Evolutionary conservation across 2,329 filamentous ascomycete species (phyloP), one percentile per base, ranked within the genome.

Genomic region (Colletotrichum godetiae): DNA sequence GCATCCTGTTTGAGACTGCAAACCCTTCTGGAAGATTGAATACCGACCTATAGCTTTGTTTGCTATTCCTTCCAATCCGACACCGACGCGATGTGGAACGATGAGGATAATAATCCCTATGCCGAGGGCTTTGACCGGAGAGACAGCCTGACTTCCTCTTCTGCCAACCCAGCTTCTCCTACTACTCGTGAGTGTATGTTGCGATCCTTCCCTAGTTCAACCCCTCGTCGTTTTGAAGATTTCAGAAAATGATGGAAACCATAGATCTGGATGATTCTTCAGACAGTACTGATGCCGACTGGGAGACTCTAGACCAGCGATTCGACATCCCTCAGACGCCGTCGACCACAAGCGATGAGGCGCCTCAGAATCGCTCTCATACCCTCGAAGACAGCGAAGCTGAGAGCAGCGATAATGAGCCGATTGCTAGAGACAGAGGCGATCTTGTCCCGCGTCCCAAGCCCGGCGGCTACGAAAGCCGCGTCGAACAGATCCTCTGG

Each of bases 81-180:
- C 27, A 49, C 68, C 24, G 46, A 31, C 63, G 89, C 78, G 77
- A 98, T 98, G 96, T 98, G 96, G 96, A 97, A 98, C 89, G 95
- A 98, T 87, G 96, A 98, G 86, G 95, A 98, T 81, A 98, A 98
- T 85, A 98, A 98, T 82, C 96, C 96, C 5, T 98, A 98, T 81
- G 95, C 95, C 76, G 91, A 88, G 79, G 96, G 94, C 83, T 98
- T 97, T 86, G 94, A 97, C 82, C 93, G 94, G 78, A 92, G 94
- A 79, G 94, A 97, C 83, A 94, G 94, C 75, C 91, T 93, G 81
- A 88, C 91, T 58, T 94, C 92, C 33, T 92, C 92, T 37, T 86
- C 88, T 56, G 87, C 88, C 24, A 91, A 93, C 80, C 91, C 92
- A 27, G 86, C 91, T 67, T 93, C 92, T 52, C 92, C 92, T 59